These are phyloP conservation scores for Blastobotrys proliferans DNA, from an alignment of 1,139 yeast genomes.

Conservation along the genomic window DNA sequence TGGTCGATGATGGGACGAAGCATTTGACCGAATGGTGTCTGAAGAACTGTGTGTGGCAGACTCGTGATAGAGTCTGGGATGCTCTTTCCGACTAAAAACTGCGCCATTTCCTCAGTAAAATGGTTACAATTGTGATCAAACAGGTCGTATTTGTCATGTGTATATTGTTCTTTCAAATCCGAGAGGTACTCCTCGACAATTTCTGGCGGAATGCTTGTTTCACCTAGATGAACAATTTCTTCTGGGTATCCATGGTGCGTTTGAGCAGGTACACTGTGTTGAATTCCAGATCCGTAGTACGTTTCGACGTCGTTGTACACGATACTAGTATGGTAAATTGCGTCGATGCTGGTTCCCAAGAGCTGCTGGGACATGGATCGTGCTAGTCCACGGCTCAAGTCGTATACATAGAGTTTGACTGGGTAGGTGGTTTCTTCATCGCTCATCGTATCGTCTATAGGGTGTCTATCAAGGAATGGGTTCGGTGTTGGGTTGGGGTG, in stretches of 20 bases:
- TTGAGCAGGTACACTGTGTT: constrained; percentile 45
- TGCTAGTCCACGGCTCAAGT: constrained; percentile 50
- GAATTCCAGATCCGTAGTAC: constrained; percentile 60
- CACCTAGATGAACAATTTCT: constrained; percentile 52
- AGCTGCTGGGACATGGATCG: constrained; percentile 29
- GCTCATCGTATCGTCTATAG: neutral
- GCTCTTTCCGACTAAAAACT: constrained; percentile 55
- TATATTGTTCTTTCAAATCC: constrained; percentile 47
- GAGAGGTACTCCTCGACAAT: constrained; percentile 50
- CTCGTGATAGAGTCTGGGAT: constrained; percentile 47
- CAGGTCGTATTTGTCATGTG: constrained; percentile 50
- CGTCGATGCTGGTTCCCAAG: constrained; percentile 44
- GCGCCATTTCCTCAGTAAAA: constrained; percentile 54
- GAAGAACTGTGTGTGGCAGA: constrained; percentile 54
- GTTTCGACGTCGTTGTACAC: constrained; percentile 54
- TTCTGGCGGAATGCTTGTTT: constrained; percentile 49
- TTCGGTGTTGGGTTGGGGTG: too few species aligned
- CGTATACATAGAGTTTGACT: constrained; percentile 62
- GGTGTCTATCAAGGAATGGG: neutral
- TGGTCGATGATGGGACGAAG: constrained; percentile 37
- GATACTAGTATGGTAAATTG: constrained; percentile 64
- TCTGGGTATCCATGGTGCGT: constrained; percentile 60
- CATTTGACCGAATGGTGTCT: constrained; percentile 58
- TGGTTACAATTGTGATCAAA: constrained; percentile 69
- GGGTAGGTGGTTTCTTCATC: constrained; percentile 20